Base-by-base conservation (phyloP, 805 yeast genomes). In the Lachancea mirantina region DNA sequence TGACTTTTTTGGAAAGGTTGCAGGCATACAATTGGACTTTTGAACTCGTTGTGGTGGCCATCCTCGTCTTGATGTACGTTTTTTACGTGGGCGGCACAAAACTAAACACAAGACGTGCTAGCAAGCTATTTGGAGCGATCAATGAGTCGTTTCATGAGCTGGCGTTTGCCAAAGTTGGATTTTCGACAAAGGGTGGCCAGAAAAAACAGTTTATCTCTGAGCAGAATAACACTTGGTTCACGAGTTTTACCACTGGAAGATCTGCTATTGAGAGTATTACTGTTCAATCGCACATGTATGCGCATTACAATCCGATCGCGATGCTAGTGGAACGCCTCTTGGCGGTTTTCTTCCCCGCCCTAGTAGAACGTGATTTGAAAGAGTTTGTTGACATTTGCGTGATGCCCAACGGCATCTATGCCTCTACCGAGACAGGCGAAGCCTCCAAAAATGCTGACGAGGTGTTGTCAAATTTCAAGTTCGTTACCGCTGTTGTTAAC, bases 231-330 rank as follows among this genome's bases (percentile, higher is more conserved):
- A 51, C 60, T 9, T 50, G 61, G 57, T 61, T 49, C 36, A 70
- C 65, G 8, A 66, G 83, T 22, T 92, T 84, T 55, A 94, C 96
- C 26, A 72, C 95, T 36, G 98, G 98, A 41, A 78, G 98, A 58
- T 64, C 74, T 38, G 79, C 84, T 56, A 70, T 92, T 40, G 75
- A 75, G 39, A 68, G 73, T 35, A 61, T 87, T 37, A 62, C 70
- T 36, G 67, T 79, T 28, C 74, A 70, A 41, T 67, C 87, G 54
- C 70, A 69, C 36, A 67, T 88, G 58, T 66, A 74, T 40, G 75
- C 94, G 40, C 79, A 97, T 65, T 88, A 84, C 56, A 89, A 88
- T 60, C 48, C 80, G 18, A 64, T 84, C 43, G 64, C 81, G 38
- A 72, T 81, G 71, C 22, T 71, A 11, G 58, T 77, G 59, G 96